These are phyloP conservation scores for Ceratobasidium sp. DNA, from an alignment of 1,284 basidiomycete genomes.

Conservation along the genomic window DNA sequence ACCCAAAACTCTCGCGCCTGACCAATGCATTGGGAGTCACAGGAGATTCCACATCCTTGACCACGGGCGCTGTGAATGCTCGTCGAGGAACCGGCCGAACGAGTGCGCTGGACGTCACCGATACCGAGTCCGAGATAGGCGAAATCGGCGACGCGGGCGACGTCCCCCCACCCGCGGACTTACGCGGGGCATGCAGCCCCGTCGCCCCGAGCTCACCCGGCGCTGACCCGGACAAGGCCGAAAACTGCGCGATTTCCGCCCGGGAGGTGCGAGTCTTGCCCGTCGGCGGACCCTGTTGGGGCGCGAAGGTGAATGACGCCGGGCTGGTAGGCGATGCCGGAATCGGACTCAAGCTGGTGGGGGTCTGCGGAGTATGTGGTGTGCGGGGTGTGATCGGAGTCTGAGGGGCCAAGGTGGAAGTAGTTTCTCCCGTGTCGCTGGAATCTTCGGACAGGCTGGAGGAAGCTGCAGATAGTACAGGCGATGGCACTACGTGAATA, in stretches of 20 bases:
- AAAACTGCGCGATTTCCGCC: conserved; percentile 16
- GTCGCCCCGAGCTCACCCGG: conserved; percentile 20
- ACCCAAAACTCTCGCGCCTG: conserved; percentile 9
- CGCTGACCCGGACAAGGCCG: conserved; percentile 21
- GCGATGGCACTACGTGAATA: conserved; percentile 38
- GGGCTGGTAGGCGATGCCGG: conserved; percentile 37
- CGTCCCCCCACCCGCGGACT: conserved; percentile 3
- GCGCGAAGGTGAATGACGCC: conserved; percentile 14
- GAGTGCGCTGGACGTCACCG: conserved; percentile 7
- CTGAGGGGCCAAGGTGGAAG: conserved; percentile 4
- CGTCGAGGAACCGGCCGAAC: conserved; percentile 27
- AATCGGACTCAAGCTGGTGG: conserved; percentile 21
- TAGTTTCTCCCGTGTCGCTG: conserved; percentile 21
- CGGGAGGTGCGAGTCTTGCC: conserved; percentile 3
- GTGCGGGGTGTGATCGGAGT: conserved; percentile 11
- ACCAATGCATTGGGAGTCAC: not conserved
- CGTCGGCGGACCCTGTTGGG: conserved; percentile 22
- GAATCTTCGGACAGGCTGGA: conserved; percentile 34
- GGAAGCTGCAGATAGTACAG: conserved; percentile 23
- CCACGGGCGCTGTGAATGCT: conserved; percentile 3
- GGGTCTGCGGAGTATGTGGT: conserved; percentile 18
- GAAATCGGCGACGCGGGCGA: conserved; percentile 27
- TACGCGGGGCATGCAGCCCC: not conserved
- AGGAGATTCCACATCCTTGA: conserved; percentile 1
- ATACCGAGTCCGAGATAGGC: conserved; percentile 25